A percentile compares a stretch with the other conserved stretches of the same genome.
phyloP scores from a whole-genome alignment of 2,329 filamentous ascomycete genomes.

The Madurella fahalii region DNA sequence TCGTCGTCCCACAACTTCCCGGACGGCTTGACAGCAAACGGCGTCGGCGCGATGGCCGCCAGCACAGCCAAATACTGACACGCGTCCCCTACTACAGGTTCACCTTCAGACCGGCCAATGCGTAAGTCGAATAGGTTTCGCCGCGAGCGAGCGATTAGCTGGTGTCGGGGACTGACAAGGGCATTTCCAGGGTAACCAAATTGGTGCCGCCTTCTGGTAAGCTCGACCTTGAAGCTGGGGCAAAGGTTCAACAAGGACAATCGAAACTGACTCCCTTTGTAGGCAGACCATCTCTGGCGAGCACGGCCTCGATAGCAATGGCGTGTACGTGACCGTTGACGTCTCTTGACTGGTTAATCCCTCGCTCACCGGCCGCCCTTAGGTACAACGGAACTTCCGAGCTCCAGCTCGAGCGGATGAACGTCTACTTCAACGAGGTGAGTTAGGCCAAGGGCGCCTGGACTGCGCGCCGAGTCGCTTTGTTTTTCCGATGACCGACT shows the following conservation, averaged over 20 bases:
- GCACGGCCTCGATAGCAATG: constrained; percentile 96
- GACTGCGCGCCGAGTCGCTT: neutral
- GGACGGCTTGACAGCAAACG: constrained; percentile 6
- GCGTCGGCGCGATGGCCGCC: neutral
- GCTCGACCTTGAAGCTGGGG: constrained; percentile 31
- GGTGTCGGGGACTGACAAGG: constrained; percentile 35
- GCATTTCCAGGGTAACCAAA: constrained; percentile 88
- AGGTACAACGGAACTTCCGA: constrained; percentile 98
- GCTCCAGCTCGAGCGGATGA: constrained; percentile 99
- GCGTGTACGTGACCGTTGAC: constrained; percentile 64
- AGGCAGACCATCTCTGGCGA: constrained; percentile 82
- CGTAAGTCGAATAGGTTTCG: constrained; percentile 53
- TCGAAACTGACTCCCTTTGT: constrained; percentile 36
- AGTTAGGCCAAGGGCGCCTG: neutral
- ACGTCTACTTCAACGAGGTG: constrained; percentile 85
- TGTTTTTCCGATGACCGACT: neutral
- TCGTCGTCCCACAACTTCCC: constrained; percentile 6
- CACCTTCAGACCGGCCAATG: constrained; percentile 99
- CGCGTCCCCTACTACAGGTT: constrained; percentile 63
- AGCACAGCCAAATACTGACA: constrained; percentile 51
- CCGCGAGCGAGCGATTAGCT: constrained; percentile 4
- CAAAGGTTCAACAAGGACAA: constrained; percentile 8
- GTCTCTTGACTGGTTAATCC: constrained; percentile 7
- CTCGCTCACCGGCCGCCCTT: constrained; percentile 32
- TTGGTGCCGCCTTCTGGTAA: constrained; percentile 99